Base-by-base conservation (phyloP, 2,329 filamentous ascomycete species). In the Pseudohalonectria lignicola region DNA sequence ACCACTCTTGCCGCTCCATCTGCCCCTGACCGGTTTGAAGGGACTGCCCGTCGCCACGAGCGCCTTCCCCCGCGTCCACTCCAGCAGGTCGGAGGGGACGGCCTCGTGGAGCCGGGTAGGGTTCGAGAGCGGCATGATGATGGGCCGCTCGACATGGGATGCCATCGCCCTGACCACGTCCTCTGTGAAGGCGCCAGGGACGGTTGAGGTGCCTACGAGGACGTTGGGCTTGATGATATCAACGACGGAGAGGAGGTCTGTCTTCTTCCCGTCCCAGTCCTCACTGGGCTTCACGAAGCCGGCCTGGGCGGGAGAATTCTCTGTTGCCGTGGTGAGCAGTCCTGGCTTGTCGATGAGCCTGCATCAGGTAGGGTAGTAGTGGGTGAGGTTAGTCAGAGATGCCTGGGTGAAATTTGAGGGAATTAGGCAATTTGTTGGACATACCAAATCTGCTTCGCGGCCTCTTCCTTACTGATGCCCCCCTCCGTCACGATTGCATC, bases 51-150 rank as follows among this genome's bases (percentile, higher is more conserved):
- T 94, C 0, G 87, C 85, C 4, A 92, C 78, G 3, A 94, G 68
- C 0, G 78, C 86, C 45, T 76, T 77, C 2, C 86, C 86, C 31
- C 81, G 60, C 0, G 85, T 90, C 87, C 86, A 94, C 3, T 74
- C 57, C 39, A 81, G 76, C 17, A 94, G 62, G 53, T 94, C 85
- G 13, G 74, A 63, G 0, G 87, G 87, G 7, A 78, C 72, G 2
- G 86, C 87, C 58, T 94, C 87, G 53, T 93, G 86, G 0, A 94
- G 71, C 2, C 75, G 68, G 0, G 86, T 94, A 0, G 87, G 87
- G 55, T 94, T 94, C 3, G 82, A 90, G 2, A 94, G 71, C 0
- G 87, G 87, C 43, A 94, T 76, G 41, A 86, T 69, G 39, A 86
- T 76, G n/a, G 86, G 86, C 1, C 80, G 70, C 0, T 81, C 67